phyloP scores from a whole-genome alignment of 2,329 filamentous ascomycete genomes.

The Rutstroemia sp. region DNA sequence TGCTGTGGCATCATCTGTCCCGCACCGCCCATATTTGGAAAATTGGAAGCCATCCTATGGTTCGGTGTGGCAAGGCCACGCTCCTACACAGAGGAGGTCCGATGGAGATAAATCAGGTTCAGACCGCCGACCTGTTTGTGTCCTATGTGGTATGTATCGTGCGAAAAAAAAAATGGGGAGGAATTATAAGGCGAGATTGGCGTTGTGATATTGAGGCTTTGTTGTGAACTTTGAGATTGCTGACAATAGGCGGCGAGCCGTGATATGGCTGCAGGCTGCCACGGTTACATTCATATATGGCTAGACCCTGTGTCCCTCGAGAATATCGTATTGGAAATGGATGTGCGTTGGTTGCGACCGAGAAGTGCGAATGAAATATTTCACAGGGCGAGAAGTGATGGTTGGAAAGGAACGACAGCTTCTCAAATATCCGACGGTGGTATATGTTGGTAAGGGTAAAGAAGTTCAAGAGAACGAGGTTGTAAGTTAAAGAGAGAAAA shows the following conservation, averaged over 20 bases:
- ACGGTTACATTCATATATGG: conserved; percentile 23
- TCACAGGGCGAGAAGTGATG: too few relatives aligned
- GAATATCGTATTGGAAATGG: conserved; percentile 13
- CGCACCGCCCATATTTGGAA: conserved; percentile 26
- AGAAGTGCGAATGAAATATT: not conserved
- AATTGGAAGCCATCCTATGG: conserved; percentile 28
- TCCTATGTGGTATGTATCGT: conserved; percentile 2
- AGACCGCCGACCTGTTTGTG: conserved; percentile 9
- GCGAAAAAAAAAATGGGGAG: conserved; percentile 8
- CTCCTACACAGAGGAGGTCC: conserved; percentile 19
- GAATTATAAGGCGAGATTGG: conserved; percentile 1
- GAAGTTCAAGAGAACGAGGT: conserved; percentile 12
- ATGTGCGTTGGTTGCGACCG: conserved; percentile 20
- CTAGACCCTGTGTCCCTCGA: conserved; percentile 23
- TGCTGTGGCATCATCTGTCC: conserved; percentile 26
- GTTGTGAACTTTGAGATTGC: conserved; percentile 13
- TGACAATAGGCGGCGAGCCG: conserved; percentile 24
- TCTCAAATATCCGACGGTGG: too few relatives aligned
- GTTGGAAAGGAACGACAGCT: too few relatives aligned
- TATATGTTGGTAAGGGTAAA: not conserved
- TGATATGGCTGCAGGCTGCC: conserved; percentile 23
- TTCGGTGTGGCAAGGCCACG: conserved; percentile 22
- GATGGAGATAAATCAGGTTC: conserved; percentile 14
- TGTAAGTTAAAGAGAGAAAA: conserved; percentile 1
- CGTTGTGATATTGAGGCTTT: conserved; percentile 1